phyloP scores from a whole-genome alignment of 257 asterid genomes.

The Anisodus tanguticus region DNA sequence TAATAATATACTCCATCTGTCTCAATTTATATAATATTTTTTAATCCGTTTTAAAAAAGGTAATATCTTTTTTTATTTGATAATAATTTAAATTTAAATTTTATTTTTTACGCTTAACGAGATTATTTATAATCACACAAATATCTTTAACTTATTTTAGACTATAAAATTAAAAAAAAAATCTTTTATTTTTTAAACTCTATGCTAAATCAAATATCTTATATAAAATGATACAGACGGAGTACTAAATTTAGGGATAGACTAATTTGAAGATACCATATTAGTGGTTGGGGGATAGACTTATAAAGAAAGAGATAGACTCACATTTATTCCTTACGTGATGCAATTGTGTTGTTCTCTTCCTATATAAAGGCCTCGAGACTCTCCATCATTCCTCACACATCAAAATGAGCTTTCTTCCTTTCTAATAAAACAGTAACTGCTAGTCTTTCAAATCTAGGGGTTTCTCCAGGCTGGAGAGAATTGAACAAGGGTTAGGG shows the following conservation, averaged over 20 bases:
- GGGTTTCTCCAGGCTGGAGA: conserved; percentile 23
- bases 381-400: conserved; percentile 45
- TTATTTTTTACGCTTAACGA: too few species aligned
- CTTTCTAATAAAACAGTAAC: background rate
- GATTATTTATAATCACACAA: too few species aligned
- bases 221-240: too few species aligned
- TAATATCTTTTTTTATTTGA: too few species aligned
- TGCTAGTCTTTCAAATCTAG: conserved; percentile 33
- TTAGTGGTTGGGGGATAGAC: conserved; percentile 30
- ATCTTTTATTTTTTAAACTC: too few species aligned
- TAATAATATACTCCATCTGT: background rate
- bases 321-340: conserved; percentile 61
- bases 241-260: background rate
- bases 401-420: conserved; percentile 31
- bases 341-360: conserved; percentile 47
- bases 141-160: too few species aligned
- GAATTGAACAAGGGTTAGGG: background rate
- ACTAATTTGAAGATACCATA: background rate
- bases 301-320: conserved; percentile 50
- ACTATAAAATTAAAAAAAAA: too few species aligned
- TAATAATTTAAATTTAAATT: too few species aligned
- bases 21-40: too few species aligned
- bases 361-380: conserved; percentile 53
- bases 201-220: too few species aligned
- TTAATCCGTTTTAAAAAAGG: too few species aligned